Base-by-base conservation (phyloP, 169 alveolate species). In the Plasmodium yoelii region DNA sequence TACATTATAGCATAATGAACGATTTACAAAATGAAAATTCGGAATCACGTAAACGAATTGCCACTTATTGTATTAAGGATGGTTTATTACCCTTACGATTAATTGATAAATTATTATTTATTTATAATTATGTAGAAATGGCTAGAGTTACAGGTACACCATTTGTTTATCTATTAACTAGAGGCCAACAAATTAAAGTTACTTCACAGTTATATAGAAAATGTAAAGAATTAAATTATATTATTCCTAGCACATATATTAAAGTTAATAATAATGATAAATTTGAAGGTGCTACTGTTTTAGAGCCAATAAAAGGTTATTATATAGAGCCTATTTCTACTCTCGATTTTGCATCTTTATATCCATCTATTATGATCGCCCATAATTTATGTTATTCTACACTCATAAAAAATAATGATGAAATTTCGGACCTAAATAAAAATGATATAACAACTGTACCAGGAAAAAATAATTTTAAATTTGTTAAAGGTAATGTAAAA, bases 311-410 rank as follows among this genome's bases (percentile, higher is more conserved):
- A 42, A 95, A 94, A 75, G 99, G 99, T 1, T 99, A 97, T 92
- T 99, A 99, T 89, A 95, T 96, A n/a, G 93, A 94, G 84, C 99
- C 99, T 15, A 97, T 99, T 46, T 99, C 99, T 1, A 98, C 99
- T 18, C 95, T 99, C 55, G 99, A 99, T 93, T 99, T 98, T 92
- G 99, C 99, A 26, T 98, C 99, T 47, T 96, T 99, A 72, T 99
- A 99, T 93, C 99, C 99, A 19, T 97, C 99, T 15, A 98, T 99
- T 88, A 99, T 99, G 99, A 99, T 98, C 90, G 99, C 99, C 13
- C 99, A 98, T 93, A 99, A 98, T 91, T 93, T 99, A 64, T 99
- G 99, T 93, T 98, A 98, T 93, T 96, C 99, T 64, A 98, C 99
- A 3, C 91, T 98, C 42, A 93, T 99, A 42, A 98, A 95, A 57